phyloP scores from a whole-genome alignment of 1,284 basidiomycete genomes.

The Moesziomyces antarcticus region DNA sequence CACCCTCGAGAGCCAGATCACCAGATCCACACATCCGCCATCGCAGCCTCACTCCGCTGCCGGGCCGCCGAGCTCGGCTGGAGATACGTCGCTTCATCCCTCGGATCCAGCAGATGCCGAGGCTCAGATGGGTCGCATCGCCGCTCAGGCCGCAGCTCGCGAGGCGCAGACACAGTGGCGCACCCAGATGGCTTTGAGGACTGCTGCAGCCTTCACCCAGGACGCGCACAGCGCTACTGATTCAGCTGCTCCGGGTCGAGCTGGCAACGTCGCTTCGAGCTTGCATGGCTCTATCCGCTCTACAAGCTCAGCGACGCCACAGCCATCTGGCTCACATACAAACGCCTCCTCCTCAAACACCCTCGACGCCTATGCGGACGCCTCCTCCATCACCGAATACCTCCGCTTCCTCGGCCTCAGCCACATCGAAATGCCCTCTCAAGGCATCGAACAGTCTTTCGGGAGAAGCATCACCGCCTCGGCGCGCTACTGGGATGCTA shows the following conservation, averaged over 20 bases:
- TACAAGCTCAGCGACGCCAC: background rate
- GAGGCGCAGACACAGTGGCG: slow-evolving; percentile 55
- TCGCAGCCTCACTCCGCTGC: background rate
- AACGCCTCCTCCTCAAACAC: background rate
- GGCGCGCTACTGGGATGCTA: slow-evolving; percentile 37
- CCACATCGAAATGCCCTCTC: slow-evolving; percentile 48
- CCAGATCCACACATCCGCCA: slow-evolving; percentile 3
- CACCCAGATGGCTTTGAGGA: slow-evolving; percentile 41
- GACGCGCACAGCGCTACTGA: background rate
- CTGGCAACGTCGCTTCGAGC: too few relatives aligned
- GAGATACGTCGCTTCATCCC: slow-evolving; percentile 10
- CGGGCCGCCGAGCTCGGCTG: slow-evolving; percentile 22
- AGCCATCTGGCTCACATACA: background rate
- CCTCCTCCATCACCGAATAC: slow-evolving; percentile 35
- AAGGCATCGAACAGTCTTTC: slow-evolving; percentile 45
- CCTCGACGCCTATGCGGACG: background rate
- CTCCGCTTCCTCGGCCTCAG: slow-evolving; percentile 48
- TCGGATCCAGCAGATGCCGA: slow-evolving; percentile 17
- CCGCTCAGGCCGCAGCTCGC: slow-evolving; percentile 43
- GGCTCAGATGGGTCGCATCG: slow-evolving; percentile 48
- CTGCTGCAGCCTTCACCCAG: background rate
- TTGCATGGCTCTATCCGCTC: background rate
- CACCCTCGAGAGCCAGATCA: slow-evolving; percentile 30
- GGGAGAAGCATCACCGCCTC: slow-evolving; percentile 15
- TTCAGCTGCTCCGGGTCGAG: too few relatives aligned